A percentile compares a stretch with the other conserved stretches of the same genome.
phyloP scores from a whole-genome alignment of 1,284 basidiomycete genomes.

The Microbotryum silenes-acaulis region DNA sequence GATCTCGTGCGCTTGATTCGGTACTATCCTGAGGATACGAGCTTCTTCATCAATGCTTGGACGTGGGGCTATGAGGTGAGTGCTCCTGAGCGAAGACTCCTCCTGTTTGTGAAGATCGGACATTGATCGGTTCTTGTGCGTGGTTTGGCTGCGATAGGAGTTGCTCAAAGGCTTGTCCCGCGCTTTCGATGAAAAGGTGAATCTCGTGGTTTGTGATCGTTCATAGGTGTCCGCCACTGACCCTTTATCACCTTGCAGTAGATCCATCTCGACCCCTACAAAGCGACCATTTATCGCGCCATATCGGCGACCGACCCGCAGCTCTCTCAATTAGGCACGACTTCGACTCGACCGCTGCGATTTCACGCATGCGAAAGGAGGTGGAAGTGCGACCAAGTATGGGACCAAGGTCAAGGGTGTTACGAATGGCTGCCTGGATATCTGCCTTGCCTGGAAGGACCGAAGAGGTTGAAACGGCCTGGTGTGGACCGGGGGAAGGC shows the following conservation, averaged over 20 bases:
- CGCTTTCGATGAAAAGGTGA: conserved; percentile 56
- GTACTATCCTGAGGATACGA: conserved; percentile 55
- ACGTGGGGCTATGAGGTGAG: conserved; percentile 62
- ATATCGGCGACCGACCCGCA: conserved; percentile 53
- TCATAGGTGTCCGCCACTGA: no score
- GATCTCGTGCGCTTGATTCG: conserved; percentile 63
- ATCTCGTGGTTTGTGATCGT: conserved; percentile 3
- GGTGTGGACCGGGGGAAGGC: conserved; percentile 5
- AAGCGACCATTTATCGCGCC: conserved; percentile 56
- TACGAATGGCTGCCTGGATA: conserved; percentile 21
- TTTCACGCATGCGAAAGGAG: conserved; percentile 89
- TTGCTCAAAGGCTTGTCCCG: conserved; percentile 63
- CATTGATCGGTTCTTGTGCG: no score
- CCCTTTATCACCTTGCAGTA: conserved; percentile 35
- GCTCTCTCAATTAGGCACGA: conserved; percentile 57
- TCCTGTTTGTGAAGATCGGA: neutral
- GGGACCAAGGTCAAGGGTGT: conserved; percentile 30
- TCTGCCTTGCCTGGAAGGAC: conserved; percentile 6
- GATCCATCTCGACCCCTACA: conserved; percentile 87
- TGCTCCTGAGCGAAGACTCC: neutral
- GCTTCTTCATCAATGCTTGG: conserved; percentile 86
- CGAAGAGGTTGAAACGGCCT: conserved; percentile 16
- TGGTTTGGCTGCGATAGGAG: conserved; percentile 56
- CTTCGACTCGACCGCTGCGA: conserved; percentile 49
- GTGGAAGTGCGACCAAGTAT: conserved; percentile 53